Evolutionary conservation across 1,139 yeast species (phyloP).

Genomic region (Pichia sp.): DNA sequence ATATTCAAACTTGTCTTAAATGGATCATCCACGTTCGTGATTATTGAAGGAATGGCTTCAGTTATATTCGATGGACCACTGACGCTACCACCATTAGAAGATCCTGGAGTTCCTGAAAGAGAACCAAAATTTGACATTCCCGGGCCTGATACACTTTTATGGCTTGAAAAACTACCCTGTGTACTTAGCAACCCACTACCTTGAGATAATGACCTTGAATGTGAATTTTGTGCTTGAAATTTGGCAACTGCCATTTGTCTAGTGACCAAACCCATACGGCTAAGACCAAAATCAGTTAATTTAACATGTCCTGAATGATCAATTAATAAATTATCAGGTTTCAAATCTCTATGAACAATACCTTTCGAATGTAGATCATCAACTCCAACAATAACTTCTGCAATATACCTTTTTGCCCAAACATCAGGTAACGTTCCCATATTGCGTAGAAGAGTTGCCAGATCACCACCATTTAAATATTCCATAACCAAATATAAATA

Average conservation of each 20-base stretch:
- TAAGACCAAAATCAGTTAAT: conserved; percentile 90
- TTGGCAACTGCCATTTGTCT: conserved; percentile 47
- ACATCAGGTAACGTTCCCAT: conserved; percentile 76
- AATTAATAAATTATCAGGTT: conserved; percentile 88
- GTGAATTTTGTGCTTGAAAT: conserved; percentile 1
- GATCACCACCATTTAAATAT: conserved; percentile 92
- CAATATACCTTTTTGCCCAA: conserved; percentile 83
- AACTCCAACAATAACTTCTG: conserved; percentile 88
- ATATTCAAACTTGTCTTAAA: conserved; percentile 21
- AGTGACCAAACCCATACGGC: conserved; percentile 82
- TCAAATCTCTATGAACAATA: conserved; percentile 83
- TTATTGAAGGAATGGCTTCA: conserved; percentile 24
- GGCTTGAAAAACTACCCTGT: conserved; percentile 10
- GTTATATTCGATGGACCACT: conserved; percentile 5
- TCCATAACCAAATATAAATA: conserved; percentile 93
- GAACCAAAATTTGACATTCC: conserved; percentile 3
- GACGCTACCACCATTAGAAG: conserved; percentile 14
- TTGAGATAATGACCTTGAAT: conserved; percentile 25
- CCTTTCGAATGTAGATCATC: conserved; percentile 84
- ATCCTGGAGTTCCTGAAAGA: conserved; percentile 9
- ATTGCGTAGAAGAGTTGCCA: conserved; percentile 77
- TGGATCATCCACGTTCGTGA: conserved; percentile 31
- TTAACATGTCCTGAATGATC: conserved; percentile 85
- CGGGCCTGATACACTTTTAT: conserved; percentile 6
- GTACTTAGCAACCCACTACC: conserved; percentile 19